phyloP scores from a whole-genome alignment of 306 rosid species.

The Psophocarpus tetragonolobus region DNA sequence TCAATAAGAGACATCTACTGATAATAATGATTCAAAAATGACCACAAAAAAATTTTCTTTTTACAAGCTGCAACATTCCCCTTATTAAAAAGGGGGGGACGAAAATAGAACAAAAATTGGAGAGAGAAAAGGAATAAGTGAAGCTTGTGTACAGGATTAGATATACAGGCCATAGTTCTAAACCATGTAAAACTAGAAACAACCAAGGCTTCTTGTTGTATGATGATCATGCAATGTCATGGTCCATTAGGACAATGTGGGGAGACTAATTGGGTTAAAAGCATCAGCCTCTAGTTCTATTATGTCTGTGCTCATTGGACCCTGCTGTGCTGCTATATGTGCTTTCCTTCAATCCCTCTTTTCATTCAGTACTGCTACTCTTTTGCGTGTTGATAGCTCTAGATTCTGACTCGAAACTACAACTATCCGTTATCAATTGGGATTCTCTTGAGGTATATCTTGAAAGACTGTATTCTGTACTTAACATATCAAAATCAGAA shows the following conservation, averaged over 20 bases:
- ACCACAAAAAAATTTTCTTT: constrained; percentile 33
- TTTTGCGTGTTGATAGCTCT: constrained; percentile 43
- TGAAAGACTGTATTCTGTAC: constrained; percentile 49
- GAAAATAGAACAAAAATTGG: constrained; percentile 29
- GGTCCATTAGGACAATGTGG: not conserved
- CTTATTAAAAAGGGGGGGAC: constrained; percentile 30
- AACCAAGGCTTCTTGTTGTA: not conserved
- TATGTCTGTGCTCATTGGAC: constrained; percentile 18
- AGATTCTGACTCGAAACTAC: constrained; percentile 59
- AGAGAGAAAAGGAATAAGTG: not conserved
- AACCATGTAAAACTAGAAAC: constrained; percentile 24
- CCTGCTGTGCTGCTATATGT: constrained; percentile 2
- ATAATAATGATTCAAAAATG: constrained; percentile 22
- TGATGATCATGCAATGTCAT: constrained; percentile 19
- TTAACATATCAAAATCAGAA: constrained; percentile 49
- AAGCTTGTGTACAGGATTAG: constrained; percentile 31
- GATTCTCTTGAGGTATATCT: constrained; percentile 43
- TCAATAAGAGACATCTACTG: constrained; percentile 24
- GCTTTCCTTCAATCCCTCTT: not conserved
- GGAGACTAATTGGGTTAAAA: constrained; percentile 20
- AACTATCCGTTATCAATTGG: constrained; percentile 40
- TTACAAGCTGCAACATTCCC: constrained; percentile 49
- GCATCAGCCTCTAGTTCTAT: constrained; percentile 28
- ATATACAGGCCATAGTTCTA: not conserved
- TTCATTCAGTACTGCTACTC: constrained; percentile 22